Percentiles rank a stretch among this genome's conserved stretches.
Evolutionary conservation across 2,329 filamentous ascomycete genomes (phyloP).

Genomic region (Fusarium chlamydosporum): DNA sequence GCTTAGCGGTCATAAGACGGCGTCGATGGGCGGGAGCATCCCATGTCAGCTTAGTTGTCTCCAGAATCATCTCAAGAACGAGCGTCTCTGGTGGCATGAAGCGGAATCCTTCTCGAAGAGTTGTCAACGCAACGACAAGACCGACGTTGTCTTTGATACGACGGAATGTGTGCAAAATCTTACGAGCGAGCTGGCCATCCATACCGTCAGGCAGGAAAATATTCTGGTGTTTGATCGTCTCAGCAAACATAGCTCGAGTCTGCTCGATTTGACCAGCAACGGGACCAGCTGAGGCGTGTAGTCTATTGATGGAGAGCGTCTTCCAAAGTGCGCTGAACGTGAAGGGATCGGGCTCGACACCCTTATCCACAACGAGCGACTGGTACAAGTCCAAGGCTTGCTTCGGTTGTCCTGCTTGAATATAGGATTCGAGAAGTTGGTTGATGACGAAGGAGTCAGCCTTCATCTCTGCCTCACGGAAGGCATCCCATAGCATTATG

Average conservation of each 20-base stretch:
- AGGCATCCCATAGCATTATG: conserved; percentile 72
- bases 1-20: conserved; percentile 60
- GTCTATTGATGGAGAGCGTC: conserved; percentile 66
- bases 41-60: conserved; percentile 61
- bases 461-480: conserved; percentile 73
- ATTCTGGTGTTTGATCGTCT: conserved; percentile 64
- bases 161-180: conserved; percentile 66
- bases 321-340: conserved; percentile 79
- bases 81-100: conserved; percentile 63
- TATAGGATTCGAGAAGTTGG: conserved; percentile 77
- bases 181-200: conserved; percentile 64
- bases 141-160: conserved; percentile 61
- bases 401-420: conserved; percentile 69
- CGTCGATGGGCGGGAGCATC: conserved; percentile 58
- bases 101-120: conserved; percentile 60
- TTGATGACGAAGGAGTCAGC: conserved; percentile 84
- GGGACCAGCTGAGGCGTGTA: conserved; percentile 53
- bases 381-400: conserved; percentile 70
- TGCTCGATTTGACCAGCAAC: conserved; percentile 52
- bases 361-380: conserved; percentile 64
- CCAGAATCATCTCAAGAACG: conserved; percentile 63
- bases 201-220: conserved; percentile 62
- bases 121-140: conserved; percentile 62
- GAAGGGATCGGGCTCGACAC: conserved; percentile 73
- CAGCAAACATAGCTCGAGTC: conserved; percentile 62